These are phyloP conservation scores for Passalora sequoiae DNA, from an alignment of 2,329 filamentous ascomycete genomes.

Conservation along the genomic window DNA sequence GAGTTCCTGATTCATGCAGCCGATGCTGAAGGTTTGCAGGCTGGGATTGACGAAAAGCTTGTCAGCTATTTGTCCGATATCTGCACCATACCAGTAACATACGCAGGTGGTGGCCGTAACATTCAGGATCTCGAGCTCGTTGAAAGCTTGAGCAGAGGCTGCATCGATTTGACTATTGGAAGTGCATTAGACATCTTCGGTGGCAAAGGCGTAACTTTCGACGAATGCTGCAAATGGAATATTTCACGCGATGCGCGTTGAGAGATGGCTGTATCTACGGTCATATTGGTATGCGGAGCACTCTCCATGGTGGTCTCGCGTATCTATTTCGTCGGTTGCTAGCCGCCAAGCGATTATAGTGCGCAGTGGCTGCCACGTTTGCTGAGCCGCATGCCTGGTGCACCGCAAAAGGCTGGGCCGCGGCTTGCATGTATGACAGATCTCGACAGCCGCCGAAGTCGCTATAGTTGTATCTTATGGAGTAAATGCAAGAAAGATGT, in stretches of 20 bases:
- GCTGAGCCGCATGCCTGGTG: too few relatives aligned
- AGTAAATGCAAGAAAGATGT: too few relatives aligned
- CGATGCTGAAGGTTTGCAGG: slow-evolving; percentile 90
- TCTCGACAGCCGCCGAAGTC: too few relatives aligned
- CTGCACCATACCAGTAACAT: slow-evolving; percentile 90
- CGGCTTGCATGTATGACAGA: background rate
- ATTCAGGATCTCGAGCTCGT: slow-evolving; percentile 79
- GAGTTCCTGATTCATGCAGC: slow-evolving; percentile 97
- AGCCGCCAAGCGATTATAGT: background rate
- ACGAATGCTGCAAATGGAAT: slow-evolving; percentile 89
- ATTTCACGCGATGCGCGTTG: slow-evolving; percentile 3
- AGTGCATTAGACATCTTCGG: slow-evolving; percentile 96
- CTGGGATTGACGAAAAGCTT: slow-evolving; percentile 81
- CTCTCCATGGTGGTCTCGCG: too few relatives aligned
- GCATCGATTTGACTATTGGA: slow-evolving; percentile 89
- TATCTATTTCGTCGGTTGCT: too few relatives aligned
- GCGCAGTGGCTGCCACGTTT: slow-evolving; percentile 1
- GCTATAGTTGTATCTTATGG: too few relatives aligned
- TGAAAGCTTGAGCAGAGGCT: slow-evolving; percentile 69
- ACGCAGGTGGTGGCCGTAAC: slow-evolving; percentile 85
- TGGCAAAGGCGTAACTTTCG: slow-evolving; percentile 76
- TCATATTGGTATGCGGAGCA: too few relatives aligned
- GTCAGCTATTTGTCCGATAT: slow-evolving; percentile 72
- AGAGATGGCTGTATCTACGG: slow-evolving; percentile 4
- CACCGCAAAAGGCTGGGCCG: background rate